Evolutionary conservation across 192 early-diverging fungal genomes (phyloP).

Genomic region (Podila epicladia): DNA sequence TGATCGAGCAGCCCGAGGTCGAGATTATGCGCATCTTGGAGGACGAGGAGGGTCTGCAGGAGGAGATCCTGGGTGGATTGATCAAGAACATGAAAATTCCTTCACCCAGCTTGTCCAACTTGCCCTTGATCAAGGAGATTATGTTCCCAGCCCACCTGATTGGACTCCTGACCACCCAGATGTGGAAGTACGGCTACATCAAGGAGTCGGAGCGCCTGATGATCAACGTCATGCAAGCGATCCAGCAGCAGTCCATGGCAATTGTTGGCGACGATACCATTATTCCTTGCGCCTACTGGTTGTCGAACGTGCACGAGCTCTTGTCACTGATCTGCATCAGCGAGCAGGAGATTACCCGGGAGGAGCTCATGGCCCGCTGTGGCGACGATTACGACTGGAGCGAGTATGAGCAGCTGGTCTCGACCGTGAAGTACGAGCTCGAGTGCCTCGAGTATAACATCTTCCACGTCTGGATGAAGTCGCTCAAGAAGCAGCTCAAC

Average conservation of each 20-base stretch:
- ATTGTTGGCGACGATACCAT: conserved; percentile 80
- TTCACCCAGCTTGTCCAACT: conserved; percentile 79
- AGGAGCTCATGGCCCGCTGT: conserved; percentile 73
- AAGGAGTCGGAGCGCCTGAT: conserved; percentile 85
- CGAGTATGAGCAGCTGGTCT: conserved; percentile 83
- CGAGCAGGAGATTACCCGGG: conserved; percentile 73
- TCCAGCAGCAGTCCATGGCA: conserved; percentile 78
- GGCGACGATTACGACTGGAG: conserved; percentile 66
- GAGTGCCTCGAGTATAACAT: conserved; percentile 94
- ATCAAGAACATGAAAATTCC: conserved; percentile 92
- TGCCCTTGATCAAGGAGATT: conserved; percentile 85
- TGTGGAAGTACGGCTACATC: conserved; percentile 86
- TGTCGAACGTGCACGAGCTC: conserved; percentile 96
- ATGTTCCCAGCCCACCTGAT: conserved; percentile 97
- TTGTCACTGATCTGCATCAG: conserved; percentile 85
- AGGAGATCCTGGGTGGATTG: conserved; percentile 90
- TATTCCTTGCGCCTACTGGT: conserved; percentile 91
- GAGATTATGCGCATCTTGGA: conserved; percentile 71
- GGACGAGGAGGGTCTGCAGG: conserved; percentile 68
- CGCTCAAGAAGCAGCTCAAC: conserved; percentile 91
- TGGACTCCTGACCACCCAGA: conserved; percentile 83
- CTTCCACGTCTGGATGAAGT: conserved; percentile 98
- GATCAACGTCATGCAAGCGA: conserved; percentile 86
- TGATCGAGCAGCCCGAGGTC: conserved; percentile 52
- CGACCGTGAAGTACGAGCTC: conserved; percentile 89